Evolutionary conservation across 352 stramenopile species (phyloP), one percentile per base, ranked within the genome.

Genomic region (Phytopythium boreale): DNA sequence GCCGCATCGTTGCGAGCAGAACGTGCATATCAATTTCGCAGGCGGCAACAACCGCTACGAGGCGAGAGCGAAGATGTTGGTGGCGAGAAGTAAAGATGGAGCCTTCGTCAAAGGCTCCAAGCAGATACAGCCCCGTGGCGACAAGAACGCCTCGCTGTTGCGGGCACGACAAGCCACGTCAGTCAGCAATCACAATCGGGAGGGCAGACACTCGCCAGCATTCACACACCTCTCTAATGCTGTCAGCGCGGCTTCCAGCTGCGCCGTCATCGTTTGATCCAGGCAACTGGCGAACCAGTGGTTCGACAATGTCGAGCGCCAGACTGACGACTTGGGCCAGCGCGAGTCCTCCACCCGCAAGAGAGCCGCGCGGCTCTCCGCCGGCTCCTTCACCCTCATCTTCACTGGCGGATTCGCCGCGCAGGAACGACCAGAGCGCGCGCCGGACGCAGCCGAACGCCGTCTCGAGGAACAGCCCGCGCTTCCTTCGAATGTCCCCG

Each of bases 381-480:
- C 34, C 36, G 2, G 53, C 43, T 26, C 39, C 15, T 59, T 53
- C 50, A 20, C 49, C 43, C 2, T 61, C 50, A 4, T 43, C 37
- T 39, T 72, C 61, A 34, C 63, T 31, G 15, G 7, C 20, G 0
- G n/a, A 22, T 41, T 31, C 56, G 12, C 17, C 31, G 37, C 22
- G 34, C 4, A 59, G 31, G 56, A 59, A 67, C 20, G 37, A 59
- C 57, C 39, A 73, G 6, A 76, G 56, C 26, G 64, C 66, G 7
- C 69, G 72, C n/a, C 89, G 55, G 37, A 91, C 79, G 14, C 68
- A 66, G 1, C 76, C 74, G 60, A 85, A 83, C 15, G 79, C 64
- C 66, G 90, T 82, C 69, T 91, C 82, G 27, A 91, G 63, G 60
- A 93, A 90, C 34, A 71, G 71, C 59, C 82, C 90, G 41, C 77